Conservation (phyloP, 768 basidiomycete genomes). For the Coprinopsis marcescibilis region DNA sequence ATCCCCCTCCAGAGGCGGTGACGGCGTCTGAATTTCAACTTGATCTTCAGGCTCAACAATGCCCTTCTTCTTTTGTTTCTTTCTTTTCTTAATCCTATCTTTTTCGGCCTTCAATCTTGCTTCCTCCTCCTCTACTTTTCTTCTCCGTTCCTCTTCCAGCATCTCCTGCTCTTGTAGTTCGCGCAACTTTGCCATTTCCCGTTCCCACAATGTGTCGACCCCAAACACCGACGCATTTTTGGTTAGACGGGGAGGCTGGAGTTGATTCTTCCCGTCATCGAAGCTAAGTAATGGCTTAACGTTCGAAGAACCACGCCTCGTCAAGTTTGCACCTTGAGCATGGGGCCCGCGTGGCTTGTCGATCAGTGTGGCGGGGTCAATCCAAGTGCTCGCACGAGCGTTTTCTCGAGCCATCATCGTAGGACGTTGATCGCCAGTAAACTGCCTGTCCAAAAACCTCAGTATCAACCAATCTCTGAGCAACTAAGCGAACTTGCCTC, state of each 20-base stretch:
- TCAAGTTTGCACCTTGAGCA: conserved; percentile 29
- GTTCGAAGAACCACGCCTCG: conserved; percentile 44
- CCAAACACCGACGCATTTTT: conserved; percentile 79
- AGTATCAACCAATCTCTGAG: neutral
- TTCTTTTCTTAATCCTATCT: conserved; percentile 46
- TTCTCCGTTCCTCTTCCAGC: conserved; percentile 47
- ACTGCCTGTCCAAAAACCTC: conserved; percentile 53
- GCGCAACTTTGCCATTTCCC: conserved; percentile 75
- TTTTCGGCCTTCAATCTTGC: conserved; percentile 39
- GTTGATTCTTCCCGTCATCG: conserved; percentile 36
- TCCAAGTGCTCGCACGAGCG: conserved; percentile 59
- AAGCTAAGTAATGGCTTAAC: conserved; percentile 66
- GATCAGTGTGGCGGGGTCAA: conserved; percentile 62
- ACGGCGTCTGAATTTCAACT: conserved; percentile 11
- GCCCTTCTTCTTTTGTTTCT: conserved; percentile 34
- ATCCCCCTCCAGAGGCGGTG: conserved; percentile 1
- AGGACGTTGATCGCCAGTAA: conserved; percentile 82
- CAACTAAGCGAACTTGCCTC: conserved; percentile 45
- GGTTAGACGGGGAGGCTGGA: conserved; percentile 18
- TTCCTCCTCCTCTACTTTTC: conserved; percentile 39
- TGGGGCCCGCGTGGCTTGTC: conserved; percentile 39
- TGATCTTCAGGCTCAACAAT: conserved; percentile 13
- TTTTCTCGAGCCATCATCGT: conserved; percentile 85
- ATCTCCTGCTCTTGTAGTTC: conserved; percentile 70
- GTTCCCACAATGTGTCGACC: conserved; percentile 89